Evolutionary conservation across 441 rosid genomes (phyloP).

Genomic region (Populus tomentosa): DNA sequence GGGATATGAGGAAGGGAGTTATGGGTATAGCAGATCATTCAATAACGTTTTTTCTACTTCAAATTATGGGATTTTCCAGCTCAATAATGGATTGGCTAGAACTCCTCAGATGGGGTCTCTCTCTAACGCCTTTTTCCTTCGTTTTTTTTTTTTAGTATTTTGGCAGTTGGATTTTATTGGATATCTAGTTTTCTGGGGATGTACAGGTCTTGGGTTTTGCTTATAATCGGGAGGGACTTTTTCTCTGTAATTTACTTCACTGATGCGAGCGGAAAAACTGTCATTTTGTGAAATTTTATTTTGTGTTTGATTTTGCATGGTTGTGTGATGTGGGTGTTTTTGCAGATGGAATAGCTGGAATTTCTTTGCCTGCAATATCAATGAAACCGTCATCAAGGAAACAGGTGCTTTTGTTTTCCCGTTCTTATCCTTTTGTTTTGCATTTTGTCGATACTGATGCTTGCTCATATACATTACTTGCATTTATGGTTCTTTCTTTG

Average conservation of each 20-base stretch:
- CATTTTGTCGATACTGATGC: background rate
- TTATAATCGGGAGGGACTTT: background rate
- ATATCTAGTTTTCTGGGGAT: background rate
- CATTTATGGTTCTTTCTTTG: background rate
- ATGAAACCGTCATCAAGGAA: constrained; percentile 77
- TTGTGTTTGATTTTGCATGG: background rate
- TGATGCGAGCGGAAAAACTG: background rate
- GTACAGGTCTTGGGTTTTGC: background rate
- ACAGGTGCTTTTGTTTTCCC: constrained; percentile 41
- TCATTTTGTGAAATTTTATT: background rate
- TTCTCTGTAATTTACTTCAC: background rate
- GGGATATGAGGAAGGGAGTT: constrained; percentile 22
- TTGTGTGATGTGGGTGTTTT: constrained; percentile 12
- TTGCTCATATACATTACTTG: background rate
- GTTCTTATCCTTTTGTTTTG: background rate
- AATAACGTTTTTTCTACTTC: constrained; percentile 63
- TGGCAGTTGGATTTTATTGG: background rate
- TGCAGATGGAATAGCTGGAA: constrained; percentile 99
- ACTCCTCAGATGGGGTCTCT: constrained; percentile 98
- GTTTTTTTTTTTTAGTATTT: background rate
- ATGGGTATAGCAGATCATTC: constrained; percentile 46
- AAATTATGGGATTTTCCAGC: constrained; percentile 70
- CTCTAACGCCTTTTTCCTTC: background rate
- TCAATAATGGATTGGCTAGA: constrained; percentile 79
- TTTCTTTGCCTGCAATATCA: constrained; percentile 85